Percentiles rank a stretch among this genome's conserved stretches.
Evolutionary conservation across 164 flowering plant genomes (phyloP).

Genomic region (Magnolia officinalis): DNA sequence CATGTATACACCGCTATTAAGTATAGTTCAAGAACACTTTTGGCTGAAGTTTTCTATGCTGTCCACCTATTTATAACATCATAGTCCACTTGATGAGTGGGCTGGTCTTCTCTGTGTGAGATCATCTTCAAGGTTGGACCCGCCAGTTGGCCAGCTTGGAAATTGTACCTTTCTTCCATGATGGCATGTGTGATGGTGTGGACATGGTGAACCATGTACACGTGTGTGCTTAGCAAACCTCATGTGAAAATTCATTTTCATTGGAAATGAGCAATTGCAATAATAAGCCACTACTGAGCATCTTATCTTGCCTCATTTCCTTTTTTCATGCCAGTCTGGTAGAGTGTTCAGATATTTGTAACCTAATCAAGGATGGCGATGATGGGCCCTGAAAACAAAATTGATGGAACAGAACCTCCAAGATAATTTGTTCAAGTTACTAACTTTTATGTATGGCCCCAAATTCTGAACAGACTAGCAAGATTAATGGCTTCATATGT

Average conservation of each 20-base stretch:
- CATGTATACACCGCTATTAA: background rate
- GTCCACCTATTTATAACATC: background rate
- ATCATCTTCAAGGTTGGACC: too few relatives aligned
- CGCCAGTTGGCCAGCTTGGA: too few relatives aligned
- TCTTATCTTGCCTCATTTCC: background rate
- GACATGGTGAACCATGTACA: background rate
- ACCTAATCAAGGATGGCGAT: slow-evolving; percentile 75
- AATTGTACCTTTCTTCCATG: too few relatives aligned
- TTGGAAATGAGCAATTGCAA: background rate
- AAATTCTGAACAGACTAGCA: too few relatives aligned
- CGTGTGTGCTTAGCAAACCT: background rate
- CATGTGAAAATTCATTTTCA: background rate
- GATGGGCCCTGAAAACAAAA: slow-evolving; percentile 47
- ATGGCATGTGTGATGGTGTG: background rate
- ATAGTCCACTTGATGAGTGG: background rate
- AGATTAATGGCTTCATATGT: too few relatives aligned
- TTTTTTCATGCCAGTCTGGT: slow-evolving; percentile 52
- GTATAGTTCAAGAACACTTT: background rate
- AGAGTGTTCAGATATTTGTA: slow-evolving; percentile 91
- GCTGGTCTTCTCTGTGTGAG: background rate
- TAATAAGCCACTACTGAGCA: background rate
- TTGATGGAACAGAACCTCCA: background rate
- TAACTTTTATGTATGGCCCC: slow-evolving; percentile 1
- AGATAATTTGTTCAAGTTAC: background rate
- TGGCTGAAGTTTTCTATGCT: background rate